phyloP scores from a whole-genome alignment of 257 asterid genomes.

The Rubia yunnanensis region DNA sequence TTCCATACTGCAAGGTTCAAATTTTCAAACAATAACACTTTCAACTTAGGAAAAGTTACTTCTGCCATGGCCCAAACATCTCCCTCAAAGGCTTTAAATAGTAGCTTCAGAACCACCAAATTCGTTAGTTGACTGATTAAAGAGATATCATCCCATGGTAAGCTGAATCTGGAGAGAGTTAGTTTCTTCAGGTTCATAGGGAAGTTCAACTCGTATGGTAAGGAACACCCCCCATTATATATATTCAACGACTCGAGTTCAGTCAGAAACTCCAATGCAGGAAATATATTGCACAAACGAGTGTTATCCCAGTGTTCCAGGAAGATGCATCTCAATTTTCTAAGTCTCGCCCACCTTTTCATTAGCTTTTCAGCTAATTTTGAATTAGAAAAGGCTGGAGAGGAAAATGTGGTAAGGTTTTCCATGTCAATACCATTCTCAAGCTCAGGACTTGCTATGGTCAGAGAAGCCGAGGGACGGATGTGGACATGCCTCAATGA shows the following conservation, averaged over 20 bases:
- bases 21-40: not conserved
- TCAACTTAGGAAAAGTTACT: not conserved
- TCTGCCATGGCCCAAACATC: not conserved
- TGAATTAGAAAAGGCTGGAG: not conserved
- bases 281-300: no score
- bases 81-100: not conserved
- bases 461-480: not conserved
- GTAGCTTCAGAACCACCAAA: not conserved
- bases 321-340: not conserved
- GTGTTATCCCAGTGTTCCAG: not conserved
- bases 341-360: not conserved
- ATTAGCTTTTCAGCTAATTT: not conserved
- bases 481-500: not conserved
- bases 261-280: not conserved
- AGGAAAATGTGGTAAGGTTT: constrained; percentile 11
- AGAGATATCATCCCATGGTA: not conserved
- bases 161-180: not conserved
- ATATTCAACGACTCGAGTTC: not conserved
- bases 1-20: not conserved
- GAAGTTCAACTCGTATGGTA: not conserved
- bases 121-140: not conserved
- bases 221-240: not conserved
- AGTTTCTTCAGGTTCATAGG: not conserved
- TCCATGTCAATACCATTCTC: not conserved
- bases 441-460: not conserved